Evolutionary conservation across 73 alveolate species (phyloP), one percentile per base, ranked within the genome.

Genomic region (Paramecium primaurelia): DNA sequence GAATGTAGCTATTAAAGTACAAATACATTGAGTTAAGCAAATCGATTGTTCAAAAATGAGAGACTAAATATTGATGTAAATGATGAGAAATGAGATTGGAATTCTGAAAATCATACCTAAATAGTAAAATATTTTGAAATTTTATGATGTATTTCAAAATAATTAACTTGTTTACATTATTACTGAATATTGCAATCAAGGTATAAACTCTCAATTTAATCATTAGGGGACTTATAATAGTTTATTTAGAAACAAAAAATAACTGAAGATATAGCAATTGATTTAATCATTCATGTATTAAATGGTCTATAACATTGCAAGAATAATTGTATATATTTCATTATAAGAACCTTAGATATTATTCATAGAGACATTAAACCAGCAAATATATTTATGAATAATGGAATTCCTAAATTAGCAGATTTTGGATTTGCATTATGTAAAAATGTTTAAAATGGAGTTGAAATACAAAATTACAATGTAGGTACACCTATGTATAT

Each of bases 401-500:
- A 92, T 9, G 92, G 92, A 22, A 75, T 89, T 32, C 88, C 93
- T 7, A 89, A 91, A 83, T 25, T 93, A 40, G 92, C 95, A 18
- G 95, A 92, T 73, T 93, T 89, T 64, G 95, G 92, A 32, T 92
- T 92, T 59, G 86, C 93, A 8, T 14, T 80, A 32, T 44, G 77
- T 22, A 89, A 89, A 73, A 60, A 89, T 11, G 30, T 89, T 26
- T 18, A 89, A 32, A 64, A 54, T 64, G 92, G 58, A 5, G 68
- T 64, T 3, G 86, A 83, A n/a, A 45, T 71, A 22, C 40, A 26
- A 38, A 58, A 87, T 91, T 94, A 93, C 34, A 96, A 95, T 86
- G 98, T 96, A 16, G 98, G 98, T 8, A 96, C 98, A 0, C 98
- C 98, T 16, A 95, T 93, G 71, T 96, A 96, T 84, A 96, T 96